phyloP scores from a whole-genome alignment of 139 green algal genomes.

The Tetraselmis striata region DNA sequence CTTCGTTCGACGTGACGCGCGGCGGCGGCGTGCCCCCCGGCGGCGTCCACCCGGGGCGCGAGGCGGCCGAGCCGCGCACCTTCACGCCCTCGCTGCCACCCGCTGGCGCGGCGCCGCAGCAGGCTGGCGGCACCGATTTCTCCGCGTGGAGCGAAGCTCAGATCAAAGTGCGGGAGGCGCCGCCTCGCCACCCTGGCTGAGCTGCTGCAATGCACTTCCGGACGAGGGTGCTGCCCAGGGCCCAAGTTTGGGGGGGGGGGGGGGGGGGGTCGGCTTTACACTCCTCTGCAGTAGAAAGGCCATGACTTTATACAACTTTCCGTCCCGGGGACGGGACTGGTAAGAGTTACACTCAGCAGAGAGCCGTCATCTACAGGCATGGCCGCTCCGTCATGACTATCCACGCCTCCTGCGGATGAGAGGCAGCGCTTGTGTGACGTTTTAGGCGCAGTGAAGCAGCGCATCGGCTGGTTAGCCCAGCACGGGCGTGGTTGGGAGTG shows the following conservation, averaged over 20 bases:
- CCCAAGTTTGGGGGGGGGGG: not conserved
- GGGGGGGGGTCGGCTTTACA: too few relatives aligned
- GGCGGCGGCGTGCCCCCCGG: not conserved
- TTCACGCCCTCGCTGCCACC: not conserved
- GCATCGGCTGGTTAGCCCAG: too few relatives aligned
- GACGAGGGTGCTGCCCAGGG: not conserved
- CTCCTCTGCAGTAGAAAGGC: not conserved
- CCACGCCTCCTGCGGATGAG: not conserved
- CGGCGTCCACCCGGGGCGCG: not conserved
- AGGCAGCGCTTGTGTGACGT: not conserved
- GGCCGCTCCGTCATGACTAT: not conserved
- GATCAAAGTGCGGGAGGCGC: constrained; percentile 34
- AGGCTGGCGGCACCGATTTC: constrained; percentile 47
- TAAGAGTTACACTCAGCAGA: not conserved
- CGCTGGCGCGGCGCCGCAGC: not conserved
- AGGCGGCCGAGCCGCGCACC: not conserved
- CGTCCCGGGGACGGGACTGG: too few relatives aligned
- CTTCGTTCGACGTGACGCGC: constrained; percentile 25
- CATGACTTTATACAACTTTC: not conserved
- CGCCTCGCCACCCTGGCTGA: not conserved
- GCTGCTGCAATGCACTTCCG: not conserved
- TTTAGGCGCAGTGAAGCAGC: too few relatives aligned
- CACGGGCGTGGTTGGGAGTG: too few relatives aligned
- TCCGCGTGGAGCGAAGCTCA: constrained; percentile 45
- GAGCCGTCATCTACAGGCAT: not conserved